Conservation (phyloP, 2,329 filamentous ascomycete genomes). For the Penicillium crustosum region DNA sequence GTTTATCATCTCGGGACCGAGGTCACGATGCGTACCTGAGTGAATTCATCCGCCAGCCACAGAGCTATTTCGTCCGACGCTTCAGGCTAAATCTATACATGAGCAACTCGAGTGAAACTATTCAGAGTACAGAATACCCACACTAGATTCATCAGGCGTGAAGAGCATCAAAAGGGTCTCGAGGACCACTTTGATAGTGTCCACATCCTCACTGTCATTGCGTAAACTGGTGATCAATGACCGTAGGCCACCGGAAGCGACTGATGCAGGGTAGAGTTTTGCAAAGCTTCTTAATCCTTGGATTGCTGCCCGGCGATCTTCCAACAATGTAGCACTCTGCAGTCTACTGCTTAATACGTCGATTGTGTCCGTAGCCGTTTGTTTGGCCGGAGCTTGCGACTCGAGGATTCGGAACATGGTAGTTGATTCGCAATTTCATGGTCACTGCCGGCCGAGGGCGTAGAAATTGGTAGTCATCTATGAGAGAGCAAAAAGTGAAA, state of each 20-base stretch:
- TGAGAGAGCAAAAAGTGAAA: slow-evolving; percentile 11
- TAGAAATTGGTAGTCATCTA: slow-evolving; percentile 33
- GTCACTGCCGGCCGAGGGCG: slow-evolving; percentile 36
- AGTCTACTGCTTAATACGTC: slow-evolving; percentile 83
- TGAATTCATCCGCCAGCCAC: slow-evolving; percentile 97
- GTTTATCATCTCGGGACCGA: slow-evolving; percentile 30
- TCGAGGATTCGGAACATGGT: slow-evolving; percentile 60
- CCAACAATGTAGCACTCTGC: slow-evolving; percentile 83
- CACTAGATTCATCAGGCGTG: slow-evolving; percentile 62
- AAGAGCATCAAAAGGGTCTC: slow-evolving; percentile 97
- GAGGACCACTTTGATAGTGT: slow-evolving; percentile 91
- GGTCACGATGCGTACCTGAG: slow-evolving; percentile 60
- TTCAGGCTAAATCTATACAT: slow-evolving; percentile 63
- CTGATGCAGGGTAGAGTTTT: slow-evolving; percentile 92
- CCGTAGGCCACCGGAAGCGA: slow-evolving; percentile 87
- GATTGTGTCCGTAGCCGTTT: slow-evolving; percentile 94
- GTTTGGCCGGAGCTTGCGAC: slow-evolving; percentile 81
- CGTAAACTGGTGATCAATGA: slow-evolving; percentile 81
- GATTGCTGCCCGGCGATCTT: slow-evolving; percentile 91
- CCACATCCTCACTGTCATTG: slow-evolving; percentile 89
- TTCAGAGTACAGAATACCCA: slow-evolving; percentile 37
- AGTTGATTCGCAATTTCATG: slow-evolving; percentile 41
- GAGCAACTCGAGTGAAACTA: slow-evolving; percentile 16
- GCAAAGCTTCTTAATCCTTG: slow-evolving; percentile 92
- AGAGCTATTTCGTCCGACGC: slow-evolving; percentile 93